Percentiles rank a stretch among this genome's conserved stretches.
phyloP scores from a whole-genome alignment of 2,329 filamentous ascomycete species.

The Epichloe gansuensis region DNA sequence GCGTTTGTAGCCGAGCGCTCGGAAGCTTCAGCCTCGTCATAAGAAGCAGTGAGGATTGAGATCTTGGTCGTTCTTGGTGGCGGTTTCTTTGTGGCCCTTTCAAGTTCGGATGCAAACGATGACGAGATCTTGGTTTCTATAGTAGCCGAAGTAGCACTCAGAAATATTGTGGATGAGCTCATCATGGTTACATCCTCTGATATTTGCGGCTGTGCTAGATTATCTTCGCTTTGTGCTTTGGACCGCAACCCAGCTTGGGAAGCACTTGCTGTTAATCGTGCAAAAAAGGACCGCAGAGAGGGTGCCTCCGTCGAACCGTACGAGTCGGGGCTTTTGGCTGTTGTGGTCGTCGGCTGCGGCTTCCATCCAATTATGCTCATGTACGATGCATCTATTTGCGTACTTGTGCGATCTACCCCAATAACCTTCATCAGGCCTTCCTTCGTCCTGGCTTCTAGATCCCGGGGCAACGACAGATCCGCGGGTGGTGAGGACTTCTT shows the following conservation, averaged over 20 bases:
- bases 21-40: constrained; percentile 63
- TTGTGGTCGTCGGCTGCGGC: constrained; percentile 30
- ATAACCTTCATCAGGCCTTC: constrained; percentile 80
- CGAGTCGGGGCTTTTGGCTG: constrained; percentile 31
- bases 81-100: constrained; percentile 93
- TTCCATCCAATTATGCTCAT: constrained; percentile 85
- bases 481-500: constrained; percentile 78
- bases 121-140: constrained; percentile 63
- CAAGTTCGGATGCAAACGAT: constrained; percentile 70
- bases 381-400: constrained; percentile 83
- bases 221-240: constrained; percentile 50
- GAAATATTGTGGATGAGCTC: constrained; percentile 69
- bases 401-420: constrained; percentile 70
- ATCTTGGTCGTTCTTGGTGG: constrained; percentile 80
- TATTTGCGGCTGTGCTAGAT: constrained; percentile 46
- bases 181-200: constrained; percentile 58
- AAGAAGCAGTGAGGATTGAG: constrained; percentile 81
- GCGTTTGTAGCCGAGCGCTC: constrained; percentile 33
- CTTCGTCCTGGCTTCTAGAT: constrained; percentile 70
- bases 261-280: constrained; percentile 50
- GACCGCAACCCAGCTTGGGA: constrained; percentile 37
- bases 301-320: constrained; percentile 38
- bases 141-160: constrained; percentile 74
- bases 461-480: constrained; percentile 58
- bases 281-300: constrained; percentile 69